Evolutionary conservation across 1,139 yeast genomes (phyloP).

Genomic region (Yamadazyma buinensis): DNA sequence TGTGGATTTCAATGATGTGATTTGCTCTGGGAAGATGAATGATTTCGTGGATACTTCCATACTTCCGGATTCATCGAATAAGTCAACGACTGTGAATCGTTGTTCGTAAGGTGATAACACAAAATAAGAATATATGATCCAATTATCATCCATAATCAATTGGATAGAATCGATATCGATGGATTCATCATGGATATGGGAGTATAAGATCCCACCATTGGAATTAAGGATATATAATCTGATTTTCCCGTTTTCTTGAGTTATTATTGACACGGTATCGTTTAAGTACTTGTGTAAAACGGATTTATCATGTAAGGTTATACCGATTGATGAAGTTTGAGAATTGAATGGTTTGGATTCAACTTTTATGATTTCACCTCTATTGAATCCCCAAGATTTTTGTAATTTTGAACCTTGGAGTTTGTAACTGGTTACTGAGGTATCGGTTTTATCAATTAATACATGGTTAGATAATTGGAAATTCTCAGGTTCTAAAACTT

Average conservation of each 20-base stretch:
- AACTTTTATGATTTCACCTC: slow-evolving; percentile 11
- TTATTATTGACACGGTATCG: slow-evolving; percentile 56
- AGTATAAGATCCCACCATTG: slow-evolving; percentile 61
- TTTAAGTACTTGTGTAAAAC: slow-evolving; percentile 83
- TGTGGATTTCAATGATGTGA: slow-evolving; percentile 52
- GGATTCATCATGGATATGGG: slow-evolving; percentile 40
- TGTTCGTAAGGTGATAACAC: slow-evolving; percentile 51
- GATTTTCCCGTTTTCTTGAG: slow-evolving; percentile 33
- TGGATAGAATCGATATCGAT: slow-evolving; percentile 38
- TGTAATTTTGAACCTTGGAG: slow-evolving; percentile 13
- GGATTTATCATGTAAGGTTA: slow-evolving; percentile 63
- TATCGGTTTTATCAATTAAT: slow-evolving; percentile 11
- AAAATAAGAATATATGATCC: slow-evolving; percentile 71
- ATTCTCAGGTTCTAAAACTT: slow-evolving; percentile 3
- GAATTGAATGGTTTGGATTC: slow-evolving; percentile 34
- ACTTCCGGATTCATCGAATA: slow-evolving; percentile 46
- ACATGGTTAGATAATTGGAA: slow-evolving; percentile 12
- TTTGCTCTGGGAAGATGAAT: slow-evolving; percentile 56
- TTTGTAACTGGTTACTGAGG: slow-evolving; percentile 18
- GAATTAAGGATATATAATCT: slow-evolving; percentile 60
- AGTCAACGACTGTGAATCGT: slow-evolving; percentile 68
- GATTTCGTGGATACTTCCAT: slow-evolving; percentile 37
- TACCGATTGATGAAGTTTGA: slow-evolving; percentile 63
- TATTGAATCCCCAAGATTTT: slow-evolving; percentile 28
- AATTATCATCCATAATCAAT: slow-evolving; percentile 74